Percentiles rank a stretch among this genome's conserved stretches.
These are phyloP conservation scores for Pelargonium australe DNA, from an alignment of 441 rosid genomes.

Conservation along the genomic window DNA sequence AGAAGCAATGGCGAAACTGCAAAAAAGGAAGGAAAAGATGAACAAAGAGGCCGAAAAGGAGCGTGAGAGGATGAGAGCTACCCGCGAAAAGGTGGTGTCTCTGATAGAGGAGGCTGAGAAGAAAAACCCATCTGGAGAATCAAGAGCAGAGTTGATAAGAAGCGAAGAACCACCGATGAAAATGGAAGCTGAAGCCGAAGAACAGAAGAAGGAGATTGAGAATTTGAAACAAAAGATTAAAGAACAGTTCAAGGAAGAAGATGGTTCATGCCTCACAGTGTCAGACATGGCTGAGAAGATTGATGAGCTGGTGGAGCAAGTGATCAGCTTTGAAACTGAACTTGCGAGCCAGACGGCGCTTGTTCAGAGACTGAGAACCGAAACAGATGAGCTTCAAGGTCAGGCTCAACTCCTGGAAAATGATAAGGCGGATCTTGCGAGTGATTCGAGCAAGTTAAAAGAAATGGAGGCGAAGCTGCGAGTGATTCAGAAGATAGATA, in stretches of 20 bases:
- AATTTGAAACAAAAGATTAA: conserved; percentile 38
- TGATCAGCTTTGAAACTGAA: conserved; percentile 52
- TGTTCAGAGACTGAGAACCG: conserved; percentile 46
- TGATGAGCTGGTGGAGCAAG: conserved; percentile 78
- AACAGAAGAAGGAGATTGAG: conserved; percentile 36
- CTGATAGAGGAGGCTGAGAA: conserved; percentile 32
- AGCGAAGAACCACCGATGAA: conserved; percentile 24
- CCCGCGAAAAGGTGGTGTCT: conserved; percentile 45
- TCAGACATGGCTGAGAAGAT: conserved; percentile 74
- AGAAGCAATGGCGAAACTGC: conserved; percentile 51
- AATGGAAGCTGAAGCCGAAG: conserved; percentile 5
- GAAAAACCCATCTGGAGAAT: conserved; percentile 5
- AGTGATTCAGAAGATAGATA: conserved; percentile 47
- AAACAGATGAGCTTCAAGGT: conserved; percentile 59
- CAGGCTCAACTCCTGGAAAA: conserved; percentile 55
- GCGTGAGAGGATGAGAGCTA: conserved; percentile 37
- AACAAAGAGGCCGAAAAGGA: conserved; percentile 50
- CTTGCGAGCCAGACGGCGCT: conserved; percentile 61
- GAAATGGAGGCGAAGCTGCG: conserved; percentile 56
- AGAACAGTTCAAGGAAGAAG: conserved; percentile 44
- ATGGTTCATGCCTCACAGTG: conserved; percentile 38
- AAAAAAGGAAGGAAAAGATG: conserved; percentile 56
- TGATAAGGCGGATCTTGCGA: conserved; percentile 38
- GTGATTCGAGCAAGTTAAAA: conserved; percentile 41
- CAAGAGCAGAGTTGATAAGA: conserved; percentile 22